Base-by-base conservation (phyloP, 2,329 filamentous ascomycete species). In the Arthrobotrys conoides region DNA sequence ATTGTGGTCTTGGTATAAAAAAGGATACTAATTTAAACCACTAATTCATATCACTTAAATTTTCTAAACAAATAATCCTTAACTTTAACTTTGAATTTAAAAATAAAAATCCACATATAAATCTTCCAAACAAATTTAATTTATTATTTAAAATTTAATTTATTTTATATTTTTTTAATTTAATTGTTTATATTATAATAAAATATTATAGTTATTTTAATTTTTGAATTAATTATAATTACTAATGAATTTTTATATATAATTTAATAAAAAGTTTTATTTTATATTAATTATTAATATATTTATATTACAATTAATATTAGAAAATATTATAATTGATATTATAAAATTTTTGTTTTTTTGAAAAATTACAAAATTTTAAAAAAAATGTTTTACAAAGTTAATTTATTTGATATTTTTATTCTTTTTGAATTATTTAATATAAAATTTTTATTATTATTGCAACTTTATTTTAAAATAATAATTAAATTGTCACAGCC, bases 201-300 rank as follows among this genome's bases (percentile, higher is more conserved):
- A n/a, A 61, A 59, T 36, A 63, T 41, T 16, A 2, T n/a, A n/a
- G n/a, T n/a, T n/a, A 33, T 22, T 16, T 27, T 57, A 57, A 57
- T 5, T 9, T 27, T 57, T 30, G 3, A 57, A n/a, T 6, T 8
- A n/a, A 33, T 57, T 33, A 33, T 9, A 33, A n/a, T 24, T 2
- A 57, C 3, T 5, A 9, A 57, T 16, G 27, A 57, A 27, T 57
- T 57, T 57, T 12, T 24, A 30, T 51, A 20, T 18, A 51, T 18
- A 9, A 6, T n/a, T 3, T 12, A 51, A 24, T 51, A 12, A n/a
- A 51, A 5, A 51, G 22, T 51, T 51, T 57, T 57, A 33, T 57
- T 57, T 27, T 57, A n/a, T 51, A 24, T 51, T 16, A 5, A 6
- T 20, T 12, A 57, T 57, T n/a, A 57, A n/a, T 9, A 57, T 57